Conservation (phyloP, 228 moss, liverwort and hornwort genomes). For the Sphagnum magellanicum region DNA sequence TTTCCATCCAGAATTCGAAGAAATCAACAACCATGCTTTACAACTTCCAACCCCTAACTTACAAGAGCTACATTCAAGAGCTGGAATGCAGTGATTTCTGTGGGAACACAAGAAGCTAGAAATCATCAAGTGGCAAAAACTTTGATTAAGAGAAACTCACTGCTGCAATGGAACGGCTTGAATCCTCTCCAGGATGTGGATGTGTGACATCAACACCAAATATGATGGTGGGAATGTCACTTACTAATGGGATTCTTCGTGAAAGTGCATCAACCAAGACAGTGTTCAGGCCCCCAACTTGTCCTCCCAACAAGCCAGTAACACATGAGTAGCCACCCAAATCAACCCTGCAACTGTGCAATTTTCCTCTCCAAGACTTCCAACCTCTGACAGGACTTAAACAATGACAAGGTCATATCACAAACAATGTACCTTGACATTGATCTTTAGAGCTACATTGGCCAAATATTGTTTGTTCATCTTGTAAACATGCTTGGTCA, state of each 20-base stretch:
- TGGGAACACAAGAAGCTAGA: no score
- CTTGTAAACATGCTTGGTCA: slow-evolving; percentile 92
- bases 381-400: no score
- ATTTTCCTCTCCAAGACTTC: no score
- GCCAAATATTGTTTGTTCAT: slow-evolving; percentile 98
- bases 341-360: no score
- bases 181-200: slow-evolving; percentile 2
- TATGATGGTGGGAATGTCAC: slow-evolving; percentile 4
- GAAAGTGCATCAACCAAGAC: background rate
- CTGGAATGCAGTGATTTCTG: no score
- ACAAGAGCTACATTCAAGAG: no score
- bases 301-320: no score
- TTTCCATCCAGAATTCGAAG: no score
- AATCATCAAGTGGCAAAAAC: background rate
- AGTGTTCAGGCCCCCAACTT: slow-evolving; percentile 2
- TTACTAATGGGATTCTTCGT: background rate
- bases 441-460: slow-evolving; percentile 91
- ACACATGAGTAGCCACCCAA: no score
- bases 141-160: background rate
- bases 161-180: slow-evolving; percentile 7
- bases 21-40: no score
- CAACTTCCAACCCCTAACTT: no score
- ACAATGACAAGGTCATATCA: background rate
- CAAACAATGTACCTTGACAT: slow-evolving; percentile 60
- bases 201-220: slow-evolving; percentile 14